These are phyloP conservation scores for Dionaea muscipula DNA, from an alignment of 179 eudicot species.

Conservation along the genomic window DNA sequence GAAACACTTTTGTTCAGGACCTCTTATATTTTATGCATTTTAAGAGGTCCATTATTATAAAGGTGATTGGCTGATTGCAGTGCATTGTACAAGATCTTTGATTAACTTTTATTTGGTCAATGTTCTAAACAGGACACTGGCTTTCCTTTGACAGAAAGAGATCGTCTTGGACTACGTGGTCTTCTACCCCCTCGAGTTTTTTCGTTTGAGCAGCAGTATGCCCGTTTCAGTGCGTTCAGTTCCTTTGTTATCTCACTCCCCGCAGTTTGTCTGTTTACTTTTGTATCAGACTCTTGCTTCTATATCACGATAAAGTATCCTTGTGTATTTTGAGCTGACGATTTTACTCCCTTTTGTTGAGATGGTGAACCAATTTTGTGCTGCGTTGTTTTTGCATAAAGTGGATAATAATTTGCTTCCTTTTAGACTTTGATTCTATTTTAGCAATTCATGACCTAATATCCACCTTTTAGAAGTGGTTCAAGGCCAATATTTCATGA, in stretches of 20 bases:
- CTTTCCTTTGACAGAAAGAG: conserved; percentile 90
- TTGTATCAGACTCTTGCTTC: background rate
- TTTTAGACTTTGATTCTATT: too few species aligned
- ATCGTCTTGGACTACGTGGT: conserved; percentile 95
- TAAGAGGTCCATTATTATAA: too few species aligned
- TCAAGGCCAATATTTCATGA: background rate
- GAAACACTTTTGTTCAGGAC: too few species aligned
- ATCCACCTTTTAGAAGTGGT: background rate
- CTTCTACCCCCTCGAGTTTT: conserved; percentile 91
- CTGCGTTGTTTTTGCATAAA: background rate
- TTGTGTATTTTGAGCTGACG: too few species aligned
- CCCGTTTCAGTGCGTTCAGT: conserved; percentile 69
- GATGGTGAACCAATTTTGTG: too few species aligned
- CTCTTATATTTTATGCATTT: too few species aligned
- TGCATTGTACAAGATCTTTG: too few species aligned
- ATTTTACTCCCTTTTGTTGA: too few species aligned
- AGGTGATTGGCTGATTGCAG: too few species aligned
- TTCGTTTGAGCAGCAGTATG: conserved; percentile 89
- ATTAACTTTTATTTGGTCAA: conserved; percentile 5
- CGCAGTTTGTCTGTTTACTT: background rate
- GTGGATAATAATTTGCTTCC: too few species aligned
- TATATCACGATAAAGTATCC: too few species aligned
- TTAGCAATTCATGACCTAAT: background rate
- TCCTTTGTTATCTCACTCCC: conserved; percentile 1
- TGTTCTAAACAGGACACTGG: conserved; percentile 67